Percentiles rank a stretch among this genome's conserved stretches.
These are phyloP conservation scores for Serpula lacrymans DNA, from an alignment of 768 basidiomycete species.

Conservation along the genomic window DNA sequence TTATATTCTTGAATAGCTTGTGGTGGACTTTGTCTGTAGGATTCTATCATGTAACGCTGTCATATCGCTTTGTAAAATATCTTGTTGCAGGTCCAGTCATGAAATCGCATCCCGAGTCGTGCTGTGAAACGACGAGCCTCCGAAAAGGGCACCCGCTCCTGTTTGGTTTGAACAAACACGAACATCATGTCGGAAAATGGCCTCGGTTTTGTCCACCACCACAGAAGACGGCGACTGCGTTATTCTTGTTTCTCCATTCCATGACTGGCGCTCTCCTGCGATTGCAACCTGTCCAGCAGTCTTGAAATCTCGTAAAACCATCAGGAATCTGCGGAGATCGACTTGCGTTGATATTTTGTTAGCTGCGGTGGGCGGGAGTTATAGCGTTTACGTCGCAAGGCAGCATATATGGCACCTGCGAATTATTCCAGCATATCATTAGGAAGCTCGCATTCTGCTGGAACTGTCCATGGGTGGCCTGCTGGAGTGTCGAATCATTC, in stretches of 20 bases:
- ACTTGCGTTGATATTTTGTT: conserved; percentile 18
- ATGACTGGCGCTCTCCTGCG: conserved; percentile 12
- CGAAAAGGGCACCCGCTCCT: conserved; percentile 13
- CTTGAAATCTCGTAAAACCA: conserved; percentile 63
- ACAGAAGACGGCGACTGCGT: conserved; percentile 9
- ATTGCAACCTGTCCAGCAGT: conserved; percentile 17
- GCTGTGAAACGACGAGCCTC: conserved; percentile 1
- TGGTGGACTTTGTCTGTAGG: no score
- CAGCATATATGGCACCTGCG: no score
- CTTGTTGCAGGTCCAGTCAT: no score
- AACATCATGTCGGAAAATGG: conserved; percentile 33
- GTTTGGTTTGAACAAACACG: conserved; percentile 31
- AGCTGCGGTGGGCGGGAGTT: conserved; percentile 5
- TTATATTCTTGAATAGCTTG: no score
- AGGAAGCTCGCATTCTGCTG: no score
- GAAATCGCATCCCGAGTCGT: no score
- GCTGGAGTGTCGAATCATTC: no score
- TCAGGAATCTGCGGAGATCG: conserved; percentile 67
- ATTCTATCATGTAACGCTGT: no score
- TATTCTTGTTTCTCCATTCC: background rate
- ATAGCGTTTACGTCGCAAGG: conserved; percentile 1
- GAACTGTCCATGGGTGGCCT: no score
- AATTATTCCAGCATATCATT: no score
- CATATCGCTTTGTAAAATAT: no score
- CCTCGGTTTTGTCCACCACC: conserved; percentile 23